Evolutionary conservation across 2,329 filamentous ascomycete genomes (phyloP).

Genomic region (Calonectria multiphialidica): DNA sequence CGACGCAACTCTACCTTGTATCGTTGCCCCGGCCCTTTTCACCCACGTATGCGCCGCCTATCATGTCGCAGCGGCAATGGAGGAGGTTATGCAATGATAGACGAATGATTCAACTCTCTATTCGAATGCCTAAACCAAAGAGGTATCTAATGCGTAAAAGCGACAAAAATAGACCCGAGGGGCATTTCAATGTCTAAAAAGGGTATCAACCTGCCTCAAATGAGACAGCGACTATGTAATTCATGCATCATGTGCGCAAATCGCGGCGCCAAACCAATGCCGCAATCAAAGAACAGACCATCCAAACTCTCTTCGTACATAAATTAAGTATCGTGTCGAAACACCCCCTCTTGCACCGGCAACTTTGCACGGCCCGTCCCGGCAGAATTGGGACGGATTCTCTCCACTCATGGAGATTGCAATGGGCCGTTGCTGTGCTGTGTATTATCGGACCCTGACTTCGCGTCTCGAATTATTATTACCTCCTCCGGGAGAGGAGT

Average conservation of each 20-base stretch:
- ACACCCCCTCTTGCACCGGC: constrained; percentile 24
- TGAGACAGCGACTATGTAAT: constrained; percentile 27
- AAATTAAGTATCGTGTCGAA: constrained; percentile 12
- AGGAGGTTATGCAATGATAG: not conserved
- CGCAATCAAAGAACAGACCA: constrained; percentile 21
- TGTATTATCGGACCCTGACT: not conserved
- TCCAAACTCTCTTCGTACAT: constrained; percentile 15
- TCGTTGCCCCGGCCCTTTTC: not conserved
- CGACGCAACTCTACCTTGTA: constrained; percentile 17
- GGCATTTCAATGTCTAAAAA: constrained; percentile 34
- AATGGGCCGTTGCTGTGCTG: constrained; percentile 47
- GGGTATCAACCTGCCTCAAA: constrained; percentile 38
- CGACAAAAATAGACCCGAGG: constrained; percentile 15
- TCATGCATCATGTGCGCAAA: constrained; percentile 29
- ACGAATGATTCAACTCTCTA: constrained; percentile 9
- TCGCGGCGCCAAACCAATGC: constrained; percentile 20
- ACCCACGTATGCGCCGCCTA: not conserved
- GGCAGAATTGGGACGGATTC: constrained; percentile 26
- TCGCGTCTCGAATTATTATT: not conserved
- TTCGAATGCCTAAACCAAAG: constrained; percentile 13
- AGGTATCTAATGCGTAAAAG: constrained; percentile 25
- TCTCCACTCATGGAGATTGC: constrained; percentile 60
- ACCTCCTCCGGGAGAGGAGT: not conserved
- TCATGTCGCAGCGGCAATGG: not conserved
- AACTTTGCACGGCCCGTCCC: constrained; percentile 41